Evolutionary conservation across 1,284 basidiomycete species (phyloP), one percentile per base, ranked within the genome.

Genomic region (Malassezia vespertilionis): DNA sequence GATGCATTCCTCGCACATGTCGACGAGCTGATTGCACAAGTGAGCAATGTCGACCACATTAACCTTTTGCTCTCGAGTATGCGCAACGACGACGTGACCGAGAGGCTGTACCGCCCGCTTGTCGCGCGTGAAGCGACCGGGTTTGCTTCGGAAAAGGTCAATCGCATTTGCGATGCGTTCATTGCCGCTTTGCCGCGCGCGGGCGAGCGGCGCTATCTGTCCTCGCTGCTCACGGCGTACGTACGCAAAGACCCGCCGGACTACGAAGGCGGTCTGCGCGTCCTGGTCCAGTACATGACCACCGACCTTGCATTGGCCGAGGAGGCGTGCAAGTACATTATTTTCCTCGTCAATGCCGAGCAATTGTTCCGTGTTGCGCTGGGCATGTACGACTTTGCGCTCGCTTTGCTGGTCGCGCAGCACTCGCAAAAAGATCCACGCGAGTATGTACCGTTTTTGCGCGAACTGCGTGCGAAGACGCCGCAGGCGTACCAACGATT

Each of bases 351-450:
- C 14, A 88, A 96, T 64, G 87, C 89, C 0, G 82, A 97, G 61
- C 79, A 78, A 53, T 77, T 97, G 2, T 97, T 90, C 73, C 82
- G 96, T 67, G 84, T 85, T 5, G 93, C 93, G 1, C 77, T 99
- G 20, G 91, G 93, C 20, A 96, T 96, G 88, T 99, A 99, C 72
- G 88, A 99, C 72, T 95, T 97, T 73, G 82, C 84, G 18, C 76
- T 99, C 2, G 90, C 95, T 2, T 76, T 97, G 26, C 82, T 97
- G 81, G 80, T 99, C 28, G 91, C 93, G 1, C 93, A 97, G 70
- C 85, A 96, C 63, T 86, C 90, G 27, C 89, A 95, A 71, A 91
- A 90, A 24, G 91, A 99, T 72, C 93, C 93, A 6, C 80, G 90
- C 61, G 93, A 99, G 71, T 99, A 97, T 67, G 79, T 99, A 0